Evolutionary conservation across 169 alveolate genomes (phyloP).

Genomic region (Babesia sp.): DNA sequence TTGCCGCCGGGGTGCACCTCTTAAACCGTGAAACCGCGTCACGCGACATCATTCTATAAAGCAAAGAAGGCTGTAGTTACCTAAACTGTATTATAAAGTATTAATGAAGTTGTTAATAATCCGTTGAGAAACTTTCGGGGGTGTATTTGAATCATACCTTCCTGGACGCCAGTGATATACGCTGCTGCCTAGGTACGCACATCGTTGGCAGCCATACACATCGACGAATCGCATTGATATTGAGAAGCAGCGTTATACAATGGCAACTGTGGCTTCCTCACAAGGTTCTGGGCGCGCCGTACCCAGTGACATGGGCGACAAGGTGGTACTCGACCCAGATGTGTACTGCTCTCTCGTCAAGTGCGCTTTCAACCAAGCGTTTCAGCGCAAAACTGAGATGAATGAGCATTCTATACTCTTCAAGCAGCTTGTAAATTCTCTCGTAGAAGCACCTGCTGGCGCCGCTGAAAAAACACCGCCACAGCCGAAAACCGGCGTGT

Average conservation of each 20-base stretch:
- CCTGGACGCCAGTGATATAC: too few species aligned
- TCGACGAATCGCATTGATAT: neutral
- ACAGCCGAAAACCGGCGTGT: conserved; percentile 16
- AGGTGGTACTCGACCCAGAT: conserved; percentile 53
- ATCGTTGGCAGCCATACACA: too few species aligned
- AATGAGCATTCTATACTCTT: conserved; percentile 2
- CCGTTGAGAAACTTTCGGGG: too few species aligned
- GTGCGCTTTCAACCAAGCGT: conserved; percentile 60
- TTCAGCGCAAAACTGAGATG: conserved; percentile 4
- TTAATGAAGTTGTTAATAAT: too few species aligned
- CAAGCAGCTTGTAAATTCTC: conserved; percentile 33
- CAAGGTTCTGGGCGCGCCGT: neutral
- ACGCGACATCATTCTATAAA: too few species aligned
- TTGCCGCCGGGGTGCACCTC: neutral
- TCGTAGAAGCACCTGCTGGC: conserved; percentile 17
- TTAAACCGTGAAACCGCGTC: neutral
- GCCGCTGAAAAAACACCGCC: conserved; percentile 28
- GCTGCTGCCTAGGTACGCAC: too few species aligned
- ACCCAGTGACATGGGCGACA: neutral
- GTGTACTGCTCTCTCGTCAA: conserved; percentile 67
- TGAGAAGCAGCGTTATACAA: too few species aligned
- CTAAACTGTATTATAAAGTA: too few species aligned
- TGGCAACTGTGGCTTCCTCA: neutral
- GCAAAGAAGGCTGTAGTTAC: too few species aligned
- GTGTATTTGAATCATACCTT: too few species aligned